phyloP scores from a whole-genome alignment of 306 rosid genomes.

The Alnus glutinosa region DNA sequence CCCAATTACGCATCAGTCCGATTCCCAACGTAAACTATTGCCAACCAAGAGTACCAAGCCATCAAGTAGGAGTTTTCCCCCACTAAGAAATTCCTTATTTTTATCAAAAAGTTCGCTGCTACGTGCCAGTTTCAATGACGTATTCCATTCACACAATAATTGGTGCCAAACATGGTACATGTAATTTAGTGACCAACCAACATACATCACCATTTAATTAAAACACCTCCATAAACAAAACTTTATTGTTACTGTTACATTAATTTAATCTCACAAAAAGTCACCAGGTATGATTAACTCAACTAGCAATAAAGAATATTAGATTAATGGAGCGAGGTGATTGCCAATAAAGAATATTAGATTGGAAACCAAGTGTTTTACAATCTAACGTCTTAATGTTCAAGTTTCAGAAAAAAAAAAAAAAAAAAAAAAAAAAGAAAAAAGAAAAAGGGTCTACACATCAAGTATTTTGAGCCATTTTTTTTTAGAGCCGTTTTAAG shows the following conservation, averaged over 20 bases:
- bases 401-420: background rate
- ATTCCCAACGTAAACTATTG: background rate
- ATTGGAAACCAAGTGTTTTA: background rate
- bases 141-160: background rate
- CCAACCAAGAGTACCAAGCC: conserved; percentile 2
- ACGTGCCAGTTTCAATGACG: background rate
- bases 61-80: background rate
- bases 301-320: background rate
- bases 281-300: background rate
- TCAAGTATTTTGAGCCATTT: too few relatives aligned
- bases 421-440: too few relatives aligned
- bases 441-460: too few relatives aligned
- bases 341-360: too few relatives aligned
- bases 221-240: background rate
- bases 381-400: background rate
- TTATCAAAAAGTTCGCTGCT: background rate
- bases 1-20: background rate
- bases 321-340: background rate
- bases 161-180: background rate
- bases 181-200: background rate
- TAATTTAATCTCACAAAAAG: background rate
- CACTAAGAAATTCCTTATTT: background rate
- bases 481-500: too few relatives aligned
- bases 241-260: background rate
- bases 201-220: background rate